Conservation (phyloP, 2,329 filamentous ascomycete genomes). For the Verticillium zaregamsianum region DNA sequence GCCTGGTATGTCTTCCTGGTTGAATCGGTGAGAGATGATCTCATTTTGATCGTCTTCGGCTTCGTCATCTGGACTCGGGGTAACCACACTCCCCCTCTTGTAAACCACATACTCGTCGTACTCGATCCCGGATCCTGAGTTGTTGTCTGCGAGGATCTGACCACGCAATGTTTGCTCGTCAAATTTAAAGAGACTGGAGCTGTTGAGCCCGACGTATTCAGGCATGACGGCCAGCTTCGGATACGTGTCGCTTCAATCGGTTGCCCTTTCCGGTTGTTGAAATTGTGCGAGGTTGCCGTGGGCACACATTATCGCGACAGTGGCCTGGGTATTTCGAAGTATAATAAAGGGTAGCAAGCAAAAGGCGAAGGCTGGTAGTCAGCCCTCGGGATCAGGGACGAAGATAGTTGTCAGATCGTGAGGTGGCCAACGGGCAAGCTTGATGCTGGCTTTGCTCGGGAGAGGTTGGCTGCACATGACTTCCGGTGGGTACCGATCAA, state of each 20-base stretch:
- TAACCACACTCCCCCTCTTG: constrained; percentile 15
- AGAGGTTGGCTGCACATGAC: too few species aligned
- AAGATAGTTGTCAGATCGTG: too few species aligned
- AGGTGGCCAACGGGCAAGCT: too few species aligned
- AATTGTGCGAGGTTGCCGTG: background rate
- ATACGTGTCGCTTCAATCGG: background rate
- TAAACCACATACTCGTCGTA: constrained; percentile 35
- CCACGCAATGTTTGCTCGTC: background rate
- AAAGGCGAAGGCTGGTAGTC: too few species aligned
- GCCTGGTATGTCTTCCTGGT: constrained; percentile 24
- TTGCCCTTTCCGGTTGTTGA: background rate
- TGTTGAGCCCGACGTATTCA: background rate
- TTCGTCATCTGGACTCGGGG: background rate
- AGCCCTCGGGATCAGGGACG: too few species aligned
- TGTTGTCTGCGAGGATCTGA: background rate
- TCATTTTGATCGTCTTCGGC: constrained; percentile 8
- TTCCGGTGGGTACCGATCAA: too few species aligned
- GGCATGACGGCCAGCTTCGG: background rate
- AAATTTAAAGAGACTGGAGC: background rate
- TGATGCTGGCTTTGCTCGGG: too few species aligned
- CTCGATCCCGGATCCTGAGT: constrained; percentile 25
- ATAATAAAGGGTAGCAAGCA: too few species aligned
- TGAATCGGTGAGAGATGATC: constrained; percentile 26
- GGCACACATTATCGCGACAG: too few species aligned
- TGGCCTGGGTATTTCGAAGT: too few species aligned